Percentiles rank a stretch among this genome's conserved stretches.
phyloP scores from a whole-genome alignment of 495 filamentous ascomycete species.

The Penicillium coprophilum region DNA sequence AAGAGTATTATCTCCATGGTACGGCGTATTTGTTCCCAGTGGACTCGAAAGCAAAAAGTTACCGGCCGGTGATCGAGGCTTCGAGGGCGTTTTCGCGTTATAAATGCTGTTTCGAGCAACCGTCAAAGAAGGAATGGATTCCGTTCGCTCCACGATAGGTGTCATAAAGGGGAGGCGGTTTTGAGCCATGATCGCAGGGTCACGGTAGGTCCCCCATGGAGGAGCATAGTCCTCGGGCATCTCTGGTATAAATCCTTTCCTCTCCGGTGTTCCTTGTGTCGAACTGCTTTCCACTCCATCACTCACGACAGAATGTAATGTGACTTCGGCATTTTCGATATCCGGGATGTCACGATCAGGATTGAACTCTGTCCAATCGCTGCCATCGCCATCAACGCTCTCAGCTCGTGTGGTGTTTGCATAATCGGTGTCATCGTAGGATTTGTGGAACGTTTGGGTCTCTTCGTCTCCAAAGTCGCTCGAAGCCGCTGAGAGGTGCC shows the following conservation, averaged over 20 bases:
- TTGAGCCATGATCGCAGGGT: conserved; percentile 72
- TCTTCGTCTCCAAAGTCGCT: conserved; percentile 68
- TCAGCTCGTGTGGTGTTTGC: conserved; percentile 49
- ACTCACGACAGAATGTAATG: conserved; percentile 35
- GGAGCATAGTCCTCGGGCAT: conserved; percentile 84
- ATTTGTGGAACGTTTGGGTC: conserved; percentile 45
- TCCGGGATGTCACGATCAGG: conserved; percentile 67
- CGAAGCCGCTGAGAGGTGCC: conserved; percentile 58
- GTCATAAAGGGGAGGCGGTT: conserved; percentile 97
- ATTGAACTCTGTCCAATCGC: conserved; percentile 86
- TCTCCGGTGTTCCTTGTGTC: conserved; percentile 31
- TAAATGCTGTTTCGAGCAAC: conserved; percentile 54
- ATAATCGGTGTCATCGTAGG: conserved; percentile 46
- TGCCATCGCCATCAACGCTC: conserved; percentile 51
- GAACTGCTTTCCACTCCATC: conserved; percentile 24
- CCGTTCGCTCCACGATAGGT: conserved; percentile 92
- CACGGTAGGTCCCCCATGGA: conserved; percentile 70
- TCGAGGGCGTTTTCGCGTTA: conserved; percentile 72
- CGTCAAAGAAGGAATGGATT: conserved; percentile 70
- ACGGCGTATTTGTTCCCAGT: conserved; percentile 28
- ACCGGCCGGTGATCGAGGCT: conserved; percentile 35
- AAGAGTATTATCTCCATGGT: conserved; percentile 29
- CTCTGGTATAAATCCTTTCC: conserved; percentile 58
- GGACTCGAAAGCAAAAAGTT: conserved; percentile 39
- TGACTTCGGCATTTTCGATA: conserved; percentile 29